Percentiles rank a stretch among this genome's conserved stretches.
These are phyloP conservation scores for Cladophialophora yegresii DNA, from an alignment of 2,329 filamentous ascomycete species.

Conservation along the genomic window DNA sequence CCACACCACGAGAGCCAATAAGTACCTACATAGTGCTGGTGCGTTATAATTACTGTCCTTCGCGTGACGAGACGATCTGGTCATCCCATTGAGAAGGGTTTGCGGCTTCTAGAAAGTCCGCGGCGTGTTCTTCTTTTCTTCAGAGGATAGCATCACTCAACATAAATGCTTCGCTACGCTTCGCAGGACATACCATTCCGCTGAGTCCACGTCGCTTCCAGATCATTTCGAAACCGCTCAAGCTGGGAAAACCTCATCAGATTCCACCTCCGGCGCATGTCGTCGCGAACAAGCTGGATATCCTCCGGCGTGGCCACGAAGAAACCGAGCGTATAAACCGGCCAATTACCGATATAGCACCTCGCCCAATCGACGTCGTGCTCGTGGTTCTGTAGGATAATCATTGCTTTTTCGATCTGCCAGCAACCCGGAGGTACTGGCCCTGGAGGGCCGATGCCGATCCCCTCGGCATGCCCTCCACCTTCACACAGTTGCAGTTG, in stretches of 20 bases:
- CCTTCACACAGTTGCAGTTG: conserved; percentile 18
- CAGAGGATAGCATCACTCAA: no score
- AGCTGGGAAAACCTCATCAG: conserved; percentile 19
- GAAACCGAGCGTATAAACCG: conserved; percentile 23
- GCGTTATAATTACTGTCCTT: no score
- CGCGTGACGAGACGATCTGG: no score
- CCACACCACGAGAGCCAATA: no score
- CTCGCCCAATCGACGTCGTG: conserved; percentile 20
- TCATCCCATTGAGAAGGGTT: no score
- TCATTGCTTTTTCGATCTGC: conserved; percentile 18
- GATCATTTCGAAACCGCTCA: conserved; percentile 15
- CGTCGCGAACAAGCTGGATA: conserved; percentile 15
- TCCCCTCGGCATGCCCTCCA: background rate
- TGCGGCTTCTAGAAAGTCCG: no score
- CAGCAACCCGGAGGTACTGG: conserved; percentile 15
- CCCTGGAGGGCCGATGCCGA: conserved; percentile 3
- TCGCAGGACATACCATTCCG: background rate
- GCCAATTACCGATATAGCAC: conserved; percentile 28
- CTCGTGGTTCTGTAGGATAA: conserved; percentile 16
- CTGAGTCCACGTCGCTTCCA: conserved; percentile 19
- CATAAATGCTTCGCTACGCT: no score
- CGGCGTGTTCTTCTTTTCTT: no score
- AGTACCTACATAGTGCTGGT: no score
- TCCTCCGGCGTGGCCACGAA: conserved; percentile 20
- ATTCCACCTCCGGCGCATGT: conserved; percentile 22